phyloP scores from a whole-genome alignment of 192 early-diverging fungal genomes.

The Rhizophlyctis rosea region DNA sequence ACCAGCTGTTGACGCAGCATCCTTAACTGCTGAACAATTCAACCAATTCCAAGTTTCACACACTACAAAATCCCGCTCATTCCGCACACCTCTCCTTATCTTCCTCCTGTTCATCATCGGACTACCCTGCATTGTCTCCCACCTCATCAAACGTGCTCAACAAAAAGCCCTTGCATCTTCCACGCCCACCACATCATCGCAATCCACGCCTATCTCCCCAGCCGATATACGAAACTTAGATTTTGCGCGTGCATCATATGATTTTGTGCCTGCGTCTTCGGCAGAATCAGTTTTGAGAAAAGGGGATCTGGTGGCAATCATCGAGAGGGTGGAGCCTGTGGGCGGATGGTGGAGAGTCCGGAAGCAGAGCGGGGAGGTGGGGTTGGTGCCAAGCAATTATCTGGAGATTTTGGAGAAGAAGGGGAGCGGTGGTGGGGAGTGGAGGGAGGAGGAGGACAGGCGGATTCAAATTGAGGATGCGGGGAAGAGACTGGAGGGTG shows the following conservation, averaged over 20 bases:
- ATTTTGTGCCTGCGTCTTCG: slow-evolving; percentile 71
- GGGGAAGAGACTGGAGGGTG: too few relatives aligned
- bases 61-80: slow-evolving; percentile 16
- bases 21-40: slow-evolving; percentile 72
- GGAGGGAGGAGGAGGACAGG: too few relatives aligned
- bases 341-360: slow-evolving; percentile 95
- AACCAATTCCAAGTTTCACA: slow-evolving; percentile 61
- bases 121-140: slow-evolving; percentile 89
- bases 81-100: slow-evolving; percentile 71
- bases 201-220: too few relatives aligned
- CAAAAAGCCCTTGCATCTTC: slow-evolving; percentile 17
- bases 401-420: slow-evolving; percentile 83
- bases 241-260: slow-evolving; percentile 88
- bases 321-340: slow-evolving; percentile 79
- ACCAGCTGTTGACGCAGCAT: slow-evolving; percentile 67
- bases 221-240: too few relatives aligned
- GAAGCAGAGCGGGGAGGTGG: slow-evolving; percentile 75
- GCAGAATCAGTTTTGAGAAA: slow-evolving; percentile 78
- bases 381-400: slow-evolving; percentile 89
- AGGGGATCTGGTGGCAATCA: slow-evolving; percentile 88
- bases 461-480: too few relatives aligned
- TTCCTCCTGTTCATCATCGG: slow-evolving; percentile 86
- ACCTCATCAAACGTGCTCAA: slow-evolving; percentile 75
- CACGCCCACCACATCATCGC: neutral
- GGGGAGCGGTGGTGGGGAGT: too few relatives aligned